Evolutionary conservation across 768 basidiomycete species (phyloP).

Genomic region (Hypholoma sublateritium): DNA sequence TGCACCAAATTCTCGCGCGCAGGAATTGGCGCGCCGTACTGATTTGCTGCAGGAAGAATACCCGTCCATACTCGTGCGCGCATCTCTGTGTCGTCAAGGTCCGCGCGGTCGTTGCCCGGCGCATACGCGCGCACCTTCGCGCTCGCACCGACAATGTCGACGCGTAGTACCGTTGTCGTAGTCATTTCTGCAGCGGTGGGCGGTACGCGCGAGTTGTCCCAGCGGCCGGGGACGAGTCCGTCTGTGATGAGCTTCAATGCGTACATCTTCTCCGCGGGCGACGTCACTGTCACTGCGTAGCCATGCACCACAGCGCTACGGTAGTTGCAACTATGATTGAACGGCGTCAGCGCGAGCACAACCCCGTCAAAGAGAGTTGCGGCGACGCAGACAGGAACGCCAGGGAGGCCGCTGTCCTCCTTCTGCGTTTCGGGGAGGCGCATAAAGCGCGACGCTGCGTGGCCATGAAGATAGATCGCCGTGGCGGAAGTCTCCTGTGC

Average conservation of each 20-base stretch:
- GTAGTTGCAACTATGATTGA: slow-evolving; percentile 28
- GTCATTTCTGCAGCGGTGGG: slow-evolving; percentile 23
- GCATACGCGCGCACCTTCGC: slow-evolving; percentile 24
- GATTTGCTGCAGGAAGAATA: slow-evolving; percentile 16
- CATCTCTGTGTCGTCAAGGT: slow-evolving; percentile 19
- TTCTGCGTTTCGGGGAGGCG: slow-evolving; percentile 14
- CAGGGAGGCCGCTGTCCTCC: slow-evolving; percentile 13
- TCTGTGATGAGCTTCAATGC: slow-evolving; percentile 24
- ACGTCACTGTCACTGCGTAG: slow-evolving; percentile 17
- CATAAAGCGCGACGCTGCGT: slow-evolving; percentile 21
- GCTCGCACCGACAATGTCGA: slow-evolving; percentile 28
- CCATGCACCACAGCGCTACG: slow-evolving; percentile 28
- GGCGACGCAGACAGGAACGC: slow-evolving; percentile 24
- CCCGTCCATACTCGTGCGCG: slow-evolving; percentile 24
- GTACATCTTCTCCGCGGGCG: slow-evolving; percentile 23
- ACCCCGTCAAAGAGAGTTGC: slow-evolving; percentile 27
- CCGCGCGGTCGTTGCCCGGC: slow-evolving; percentile 21
- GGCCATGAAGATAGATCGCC: slow-evolving; percentile 24
- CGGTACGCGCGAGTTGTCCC: slow-evolving; percentile 26
- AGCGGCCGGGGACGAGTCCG: slow-evolving; percentile 20
- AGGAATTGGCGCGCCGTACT: slow-evolving; percentile 19
- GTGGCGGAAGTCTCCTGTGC: slow-evolving; percentile 9
- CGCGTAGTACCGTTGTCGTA: slow-evolving; percentile 22
- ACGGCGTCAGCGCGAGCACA: slow-evolving; percentile 27
- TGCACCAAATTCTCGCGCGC: slow-evolving; percentile 17